Percentiles rank a stretch among this genome's conserved stretches.
These are phyloP conservation scores for Trichodelitschia bisporula DNA, from an alignment of 495 filamentous ascomycete species.

Conservation along the genomic window DNA sequence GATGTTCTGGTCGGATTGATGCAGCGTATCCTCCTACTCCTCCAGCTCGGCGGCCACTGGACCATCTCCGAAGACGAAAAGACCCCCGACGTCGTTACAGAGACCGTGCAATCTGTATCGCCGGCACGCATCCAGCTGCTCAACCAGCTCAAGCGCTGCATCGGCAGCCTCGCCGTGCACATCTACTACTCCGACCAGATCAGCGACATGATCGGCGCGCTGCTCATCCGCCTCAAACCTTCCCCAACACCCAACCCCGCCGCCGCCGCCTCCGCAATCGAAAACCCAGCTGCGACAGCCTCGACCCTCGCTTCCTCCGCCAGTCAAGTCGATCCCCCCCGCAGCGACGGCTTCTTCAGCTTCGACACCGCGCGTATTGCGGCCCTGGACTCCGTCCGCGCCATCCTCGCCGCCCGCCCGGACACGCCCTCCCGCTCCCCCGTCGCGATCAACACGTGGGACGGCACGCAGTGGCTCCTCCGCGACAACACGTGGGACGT, in stretches of 20 bases:
- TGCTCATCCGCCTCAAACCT: slow-evolving; percentile 53
- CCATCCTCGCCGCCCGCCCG: slow-evolving; percentile 37
- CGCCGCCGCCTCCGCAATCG: slow-evolving; percentile 15
- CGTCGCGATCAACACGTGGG: slow-evolving; percentile 62
- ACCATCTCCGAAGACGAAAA: slow-evolving; percentile 21
- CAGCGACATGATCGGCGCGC: slow-evolving; percentile 63
- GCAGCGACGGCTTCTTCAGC: slow-evolving; percentile 41
- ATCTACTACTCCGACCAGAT: slow-evolving; percentile 90
- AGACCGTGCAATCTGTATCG: slow-evolving; percentile 14
- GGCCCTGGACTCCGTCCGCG: slow-evolving; percentile 58
- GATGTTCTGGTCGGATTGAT: slow-evolving; percentile 66
- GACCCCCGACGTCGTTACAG: slow-evolving; percentile 12
- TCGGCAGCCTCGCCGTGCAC: slow-evolving; percentile 71
- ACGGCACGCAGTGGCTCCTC: slow-evolving; percentile 74
- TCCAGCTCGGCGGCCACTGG: slow-evolving; percentile 40
- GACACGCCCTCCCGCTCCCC: slow-evolving; percentile 38
- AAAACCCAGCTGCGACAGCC: slow-evolving; percentile 14
- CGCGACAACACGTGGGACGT: slow-evolving; percentile 53
- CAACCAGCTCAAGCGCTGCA: slow-evolving; percentile 42
- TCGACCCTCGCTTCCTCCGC: slow-evolving; percentile 18
- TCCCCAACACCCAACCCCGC: slow-evolving; percentile 18
- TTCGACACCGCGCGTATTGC: slow-evolving; percentile 47
- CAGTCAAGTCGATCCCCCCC: slow-evolving; percentile 19
- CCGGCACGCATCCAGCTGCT: slow-evolving; percentile 28
- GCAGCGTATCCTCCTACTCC: slow-evolving; percentile 46